Conservation (phyloP, 177 flowering plant species). For the Vitis hybrid region DNA sequence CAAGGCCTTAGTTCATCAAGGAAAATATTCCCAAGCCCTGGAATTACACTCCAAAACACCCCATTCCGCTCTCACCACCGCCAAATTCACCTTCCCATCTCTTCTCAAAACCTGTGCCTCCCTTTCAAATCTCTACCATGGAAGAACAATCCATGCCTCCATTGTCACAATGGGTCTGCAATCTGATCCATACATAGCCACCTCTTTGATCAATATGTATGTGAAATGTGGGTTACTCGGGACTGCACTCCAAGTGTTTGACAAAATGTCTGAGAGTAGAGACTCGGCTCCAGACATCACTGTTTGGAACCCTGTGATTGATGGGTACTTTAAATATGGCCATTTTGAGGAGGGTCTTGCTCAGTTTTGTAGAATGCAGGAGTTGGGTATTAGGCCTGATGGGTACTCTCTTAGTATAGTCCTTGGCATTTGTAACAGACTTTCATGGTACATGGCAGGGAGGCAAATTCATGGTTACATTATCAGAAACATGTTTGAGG, state of each 20-base stretch:
- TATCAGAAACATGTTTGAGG: constrained; percentile 26
- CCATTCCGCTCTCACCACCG: constrained; percentile 16
- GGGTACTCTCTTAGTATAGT: constrained; percentile 50
- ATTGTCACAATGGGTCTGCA: constrained; percentile 40
- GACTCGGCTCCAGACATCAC: constrained; percentile 34
- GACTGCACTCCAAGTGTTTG: constrained; percentile 54
- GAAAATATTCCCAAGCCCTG: constrained; percentile 38
- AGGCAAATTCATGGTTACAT: constrained; percentile 59
- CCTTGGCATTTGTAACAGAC: constrained; percentile 30
- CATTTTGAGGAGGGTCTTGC: constrained; percentile 30
- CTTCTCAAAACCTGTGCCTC: constrained; percentile 59
- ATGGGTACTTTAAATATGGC: constrained; percentile 47
- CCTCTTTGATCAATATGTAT: constrained; percentile 54
- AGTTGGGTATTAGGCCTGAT: constrained; percentile 45
- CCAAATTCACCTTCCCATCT: constrained; percentile 51
- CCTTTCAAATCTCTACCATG: constrained; percentile 34
- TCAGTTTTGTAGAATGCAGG: constrained; percentile 47
- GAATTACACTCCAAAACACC: constrained; percentile 21
- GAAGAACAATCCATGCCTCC: constrained; percentile 41
- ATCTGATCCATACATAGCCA: constrained; percentile 43
- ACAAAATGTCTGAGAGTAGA: constrained; percentile 24
- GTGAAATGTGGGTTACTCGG: constrained; percentile 48
- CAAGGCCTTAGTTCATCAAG: constrained; percentile 35
- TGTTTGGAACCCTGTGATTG: constrained; percentile 62
- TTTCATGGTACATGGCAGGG: constrained; percentile 23